Evolutionary conservation across 345 rosid genomes (phyloP), one percentile per base, ranked within the genome.

Genomic region (Capsella bursapastoris): DNA sequence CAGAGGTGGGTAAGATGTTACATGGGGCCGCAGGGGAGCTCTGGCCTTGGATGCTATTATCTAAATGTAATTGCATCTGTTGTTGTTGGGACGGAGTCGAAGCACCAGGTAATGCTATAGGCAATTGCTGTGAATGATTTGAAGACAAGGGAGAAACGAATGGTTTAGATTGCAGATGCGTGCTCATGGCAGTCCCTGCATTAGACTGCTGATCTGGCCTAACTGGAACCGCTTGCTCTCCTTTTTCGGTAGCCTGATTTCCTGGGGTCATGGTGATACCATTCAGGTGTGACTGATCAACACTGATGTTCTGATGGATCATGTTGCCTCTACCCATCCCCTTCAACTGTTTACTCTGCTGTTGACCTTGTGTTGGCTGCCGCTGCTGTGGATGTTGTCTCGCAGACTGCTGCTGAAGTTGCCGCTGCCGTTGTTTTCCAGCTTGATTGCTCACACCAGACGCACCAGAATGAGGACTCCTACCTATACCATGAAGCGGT

Each of bases 301-400:
- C 79, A 38, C 82, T 48, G 47, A 80, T 82, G 75, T 86, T 88
- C 82, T 89, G 97, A 79, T 87, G 92, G 77, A 81, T 62, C 83
- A 80, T 72, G 71, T 85, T 92, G 82, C 95, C 97, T 84, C 97
- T 88, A 75, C 92, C 95, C 66, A 83, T 82, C 72, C 96, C 98
- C 86, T 92, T 90, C 65, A 79, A 47, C 69, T 82, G 73, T 79
- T 92, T 96, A 73, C 84, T 75, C 79, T 86, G 97, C 76, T 88
- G 97, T 55, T 87, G 85, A 53, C 86, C 82, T 69, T 82, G 90
- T 18, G 85, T 56, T 55, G 81, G 84, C 44, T 84, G 97, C 61
- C 91, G 86, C 79, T 89, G 93, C 70, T 88, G 95, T 81, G 96
- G 98, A 73, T 92, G 99, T 45, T 80, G 86, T 81, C 96, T 82